A percentile compares a stretch with the other conserved stretches of the same genome.
Conservation (phyloP, 306 rosid genomes). For the Citrullus mucosospermus region DNA sequence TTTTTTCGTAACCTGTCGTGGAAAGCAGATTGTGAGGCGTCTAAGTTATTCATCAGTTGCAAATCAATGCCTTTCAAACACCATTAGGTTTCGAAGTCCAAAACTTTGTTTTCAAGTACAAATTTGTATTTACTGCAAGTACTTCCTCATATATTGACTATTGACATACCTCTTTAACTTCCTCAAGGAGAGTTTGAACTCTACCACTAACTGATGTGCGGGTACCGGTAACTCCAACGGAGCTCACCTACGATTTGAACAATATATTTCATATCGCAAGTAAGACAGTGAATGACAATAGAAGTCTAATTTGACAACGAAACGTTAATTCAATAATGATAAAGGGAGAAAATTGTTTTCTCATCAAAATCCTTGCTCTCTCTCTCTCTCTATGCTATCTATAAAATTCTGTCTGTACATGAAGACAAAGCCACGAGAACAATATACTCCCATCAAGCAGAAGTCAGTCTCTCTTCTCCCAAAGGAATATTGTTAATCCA, state of each 20-base stretch:
- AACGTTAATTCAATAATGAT: background rate
- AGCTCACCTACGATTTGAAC: constrained; percentile 51
- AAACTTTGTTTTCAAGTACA: background rate
- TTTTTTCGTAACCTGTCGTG: constrained; percentile 46
- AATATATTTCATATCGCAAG: background rate
- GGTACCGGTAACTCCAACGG: constrained; percentile 81
- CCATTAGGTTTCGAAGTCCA: background rate
- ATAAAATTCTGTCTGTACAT: background rate
- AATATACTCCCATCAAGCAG: background rate
- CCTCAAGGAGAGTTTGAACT: constrained; percentile 48
- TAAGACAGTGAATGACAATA: background rate
- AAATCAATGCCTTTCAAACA: background rate
- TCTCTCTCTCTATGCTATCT: background rate
- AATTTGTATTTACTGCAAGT: background rate
- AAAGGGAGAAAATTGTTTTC: background rate
- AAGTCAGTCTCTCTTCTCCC: background rate
- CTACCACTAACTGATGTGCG: constrained; percentile 57
- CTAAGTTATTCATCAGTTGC: background rate
- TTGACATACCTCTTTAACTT: constrained; percentile 67
- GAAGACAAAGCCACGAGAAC: background rate
- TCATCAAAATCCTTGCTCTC: background rate
- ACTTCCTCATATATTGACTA: background rate
- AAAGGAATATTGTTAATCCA: background rate
- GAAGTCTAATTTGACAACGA: background rate
- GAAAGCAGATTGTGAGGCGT: background rate